phyloP scores from a whole-genome alignment of 2,329 filamentous ascomycete species.

The Truncatella angustata region DNA sequence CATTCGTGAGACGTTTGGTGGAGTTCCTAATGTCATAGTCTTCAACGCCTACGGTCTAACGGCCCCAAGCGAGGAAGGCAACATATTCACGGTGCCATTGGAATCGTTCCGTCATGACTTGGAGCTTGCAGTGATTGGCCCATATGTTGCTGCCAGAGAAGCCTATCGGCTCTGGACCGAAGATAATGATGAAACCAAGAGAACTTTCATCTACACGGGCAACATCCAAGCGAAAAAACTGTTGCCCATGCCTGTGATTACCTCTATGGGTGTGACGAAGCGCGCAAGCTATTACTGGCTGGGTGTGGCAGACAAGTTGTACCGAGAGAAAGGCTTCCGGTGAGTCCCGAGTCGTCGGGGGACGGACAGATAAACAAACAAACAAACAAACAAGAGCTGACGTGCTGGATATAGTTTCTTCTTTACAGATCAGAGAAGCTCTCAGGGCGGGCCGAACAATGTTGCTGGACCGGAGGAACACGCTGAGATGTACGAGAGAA shows the following conservation, averaged over 20 bases:
- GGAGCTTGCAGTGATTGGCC: neutral
- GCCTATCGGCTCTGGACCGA: conserved; percentile 6
- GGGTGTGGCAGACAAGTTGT: conserved; percentile 4
- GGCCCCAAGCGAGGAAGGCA: neutral
- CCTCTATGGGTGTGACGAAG: neutral
- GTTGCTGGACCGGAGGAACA: neutral
- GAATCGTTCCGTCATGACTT: neutral
- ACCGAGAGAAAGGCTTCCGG: conserved; percentile 6
- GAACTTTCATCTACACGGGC: conserved; percentile 5
- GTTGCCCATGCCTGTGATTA: neutral
- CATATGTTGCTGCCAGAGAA: conserved; percentile 4
- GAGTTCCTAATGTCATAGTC: neutral
- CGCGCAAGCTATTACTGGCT: conserved; percentile 4
- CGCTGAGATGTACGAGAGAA: neutral
- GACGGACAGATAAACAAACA: too few relatives aligned
- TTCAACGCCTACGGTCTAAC: conserved; percentile 1
- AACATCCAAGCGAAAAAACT: neutral
- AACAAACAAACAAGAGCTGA: neutral
- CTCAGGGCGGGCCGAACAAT: neutral
- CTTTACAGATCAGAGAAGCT: conserved; percentile 3
- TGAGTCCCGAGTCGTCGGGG: neutral
- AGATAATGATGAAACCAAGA: neutral
- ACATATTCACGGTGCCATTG: conserved; percentile 4
- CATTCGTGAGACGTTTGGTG: neutral
- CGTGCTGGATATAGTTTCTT: neutral